Base-by-base conservation (phyloP, 129 eudicot genomes). In the Flaveria bidentis region DNA sequence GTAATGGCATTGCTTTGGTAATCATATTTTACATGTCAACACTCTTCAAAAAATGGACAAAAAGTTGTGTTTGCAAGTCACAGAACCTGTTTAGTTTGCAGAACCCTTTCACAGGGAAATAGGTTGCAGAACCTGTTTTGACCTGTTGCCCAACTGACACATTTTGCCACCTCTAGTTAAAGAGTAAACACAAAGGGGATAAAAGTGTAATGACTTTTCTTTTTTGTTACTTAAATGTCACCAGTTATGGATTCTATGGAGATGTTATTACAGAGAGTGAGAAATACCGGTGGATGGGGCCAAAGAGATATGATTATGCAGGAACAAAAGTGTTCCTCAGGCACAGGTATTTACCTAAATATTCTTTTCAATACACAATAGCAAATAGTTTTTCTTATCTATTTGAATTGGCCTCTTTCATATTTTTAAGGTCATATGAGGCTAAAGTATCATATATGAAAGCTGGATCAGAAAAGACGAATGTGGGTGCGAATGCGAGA, bases 241-340 rank as follows among this genome's bases (percentile, higher is more conserved):
- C 71, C 89, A 95, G 99, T 52, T 95, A 95, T 72, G 99, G 99
- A 45, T 95, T 95, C 72, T 95, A 95, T 71, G 99, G 99, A 56
- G 99, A 95, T 82, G 99, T 95, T 64, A 95, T 95, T 57, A 87
- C 92, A 13, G 99, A 95, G 80, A 95, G 99, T 60, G 99, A 95
- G 57, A 95, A 89, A 78, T 89, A 86, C 71, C 89, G 99, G 50
- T 95, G 97, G 99, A 95, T 95, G 99, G 99, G 99, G 18, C 99
- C 99, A 10, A 87, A 82, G 75, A 84, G 99, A 76, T 95, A 95
- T 63, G 99, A 95, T 86, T 91, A 87, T 85, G 96, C 99, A 4
- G 99, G 99, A 75, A 95, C 99, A 10, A 89, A 89, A 77, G 99
- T 91, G 69, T 95, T 95, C 82, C 93, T 95, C 39, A 86, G 81